Percentiles rank a stretch among this genome's conserved stretches.
Evolutionary conservation across 2,329 filamentous ascomycete species (phyloP).

Genomic region (Colletotrichum liaoningense): DNA sequence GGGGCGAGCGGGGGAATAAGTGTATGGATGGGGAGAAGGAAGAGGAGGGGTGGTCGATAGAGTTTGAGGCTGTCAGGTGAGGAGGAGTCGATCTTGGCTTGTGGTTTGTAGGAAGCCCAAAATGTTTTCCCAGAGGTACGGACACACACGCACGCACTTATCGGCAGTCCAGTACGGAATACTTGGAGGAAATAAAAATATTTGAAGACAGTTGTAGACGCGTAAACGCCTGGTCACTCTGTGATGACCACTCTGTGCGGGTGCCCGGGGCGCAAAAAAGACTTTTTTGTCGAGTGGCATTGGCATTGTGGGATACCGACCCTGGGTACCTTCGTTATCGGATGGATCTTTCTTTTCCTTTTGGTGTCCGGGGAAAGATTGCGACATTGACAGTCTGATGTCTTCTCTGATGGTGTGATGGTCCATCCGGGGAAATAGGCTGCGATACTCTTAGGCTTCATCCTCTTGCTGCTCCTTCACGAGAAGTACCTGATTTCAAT

Average conservation of each 20-base stretch:
- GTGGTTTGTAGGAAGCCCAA: background rate
- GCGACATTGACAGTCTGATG: background rate
- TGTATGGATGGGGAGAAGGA: too few relatives aligned
- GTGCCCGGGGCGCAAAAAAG: background rate
- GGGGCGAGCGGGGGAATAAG: background rate
- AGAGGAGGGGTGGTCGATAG: background rate
- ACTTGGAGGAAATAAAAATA: background rate
- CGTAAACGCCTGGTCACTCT: background rate
- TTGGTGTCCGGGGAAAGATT: background rate
- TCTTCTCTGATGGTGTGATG: background rate
- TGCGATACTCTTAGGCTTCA: too few relatives aligned
- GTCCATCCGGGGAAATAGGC: too few relatives aligned
- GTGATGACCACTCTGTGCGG: background rate
- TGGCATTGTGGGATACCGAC: background rate
- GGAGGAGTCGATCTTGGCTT: background rate
- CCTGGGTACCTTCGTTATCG: background rate
- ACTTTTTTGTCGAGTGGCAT: background rate
- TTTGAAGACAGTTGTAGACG: background rate
- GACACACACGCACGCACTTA: background rate
- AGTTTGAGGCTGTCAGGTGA: conserved; percentile 33
- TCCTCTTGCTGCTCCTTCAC: background rate
- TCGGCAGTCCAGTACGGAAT: background rate
- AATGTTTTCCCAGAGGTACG: background rate
- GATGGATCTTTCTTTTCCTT: background rate
- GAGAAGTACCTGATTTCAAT: background rate